phyloP scores from a whole-genome alignment of 2,329 filamentous ascomycete species.

The Paraphoma chrysanthemicola region DNA sequence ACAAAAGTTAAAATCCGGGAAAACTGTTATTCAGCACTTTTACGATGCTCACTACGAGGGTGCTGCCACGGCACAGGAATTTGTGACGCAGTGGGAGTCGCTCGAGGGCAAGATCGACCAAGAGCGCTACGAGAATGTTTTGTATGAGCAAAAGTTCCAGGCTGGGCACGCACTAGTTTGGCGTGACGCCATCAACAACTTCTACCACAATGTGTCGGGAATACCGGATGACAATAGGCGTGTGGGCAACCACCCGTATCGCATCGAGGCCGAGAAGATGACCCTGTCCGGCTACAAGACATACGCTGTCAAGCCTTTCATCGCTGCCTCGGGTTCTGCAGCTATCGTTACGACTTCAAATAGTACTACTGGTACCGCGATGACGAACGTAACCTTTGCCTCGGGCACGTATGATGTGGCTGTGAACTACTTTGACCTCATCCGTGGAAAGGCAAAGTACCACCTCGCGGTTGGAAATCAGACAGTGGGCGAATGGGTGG shows the following conservation, averaged over 20 bases:
- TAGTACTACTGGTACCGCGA: constrained; percentile 58
- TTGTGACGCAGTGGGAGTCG: constrained; percentile 61
- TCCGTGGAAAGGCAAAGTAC: constrained; percentile 64
- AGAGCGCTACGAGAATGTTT: constrained; percentile 65
- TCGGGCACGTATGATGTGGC: constrained; percentile 68
- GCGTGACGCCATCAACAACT: constrained; percentile 71
- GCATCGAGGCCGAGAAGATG: constrained; percentile 76
- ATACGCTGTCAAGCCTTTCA: constrained; percentile 63
- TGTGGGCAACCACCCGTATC: constrained; percentile 67
- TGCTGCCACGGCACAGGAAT: constrained; percentile 66
- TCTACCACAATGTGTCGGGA: constrained; percentile 67
- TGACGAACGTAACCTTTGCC: constrained; percentile 55
- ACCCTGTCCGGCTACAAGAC: constrained; percentile 63
- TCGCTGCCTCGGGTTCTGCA: constrained; percentile 63
- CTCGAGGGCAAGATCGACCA: constrained; percentile 65
- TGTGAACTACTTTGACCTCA: constrained; percentile 71
- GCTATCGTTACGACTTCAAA: constrained; percentile 65
- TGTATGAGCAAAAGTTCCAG: constrained; percentile 68
- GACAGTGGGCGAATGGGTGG: constrained; percentile 64
- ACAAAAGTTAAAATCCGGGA: constrained; percentile 65
- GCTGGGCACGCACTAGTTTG: constrained; percentile 74
- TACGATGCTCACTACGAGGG: constrained; percentile 69
- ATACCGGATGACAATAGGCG: constrained; percentile 65
- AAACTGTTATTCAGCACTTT: constrained; percentile 73
- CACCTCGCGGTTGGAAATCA: constrained; percentile 61